Conservation (phyloP, 2,329 filamentous ascomycete species). For the Pseudogymnoascus sp. region DNA sequence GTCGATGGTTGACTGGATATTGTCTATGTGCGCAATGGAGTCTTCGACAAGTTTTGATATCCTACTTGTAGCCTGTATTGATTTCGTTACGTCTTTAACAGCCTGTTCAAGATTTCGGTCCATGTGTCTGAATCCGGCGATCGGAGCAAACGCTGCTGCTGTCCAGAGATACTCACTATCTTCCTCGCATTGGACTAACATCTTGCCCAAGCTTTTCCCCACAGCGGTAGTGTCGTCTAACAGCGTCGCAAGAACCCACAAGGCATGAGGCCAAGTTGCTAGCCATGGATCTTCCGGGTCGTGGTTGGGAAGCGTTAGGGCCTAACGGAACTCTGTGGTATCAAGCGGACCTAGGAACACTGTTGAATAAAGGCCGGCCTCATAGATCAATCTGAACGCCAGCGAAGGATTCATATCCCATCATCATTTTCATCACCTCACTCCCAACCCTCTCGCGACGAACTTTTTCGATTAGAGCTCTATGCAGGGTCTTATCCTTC, state of each 20-base stretch:
- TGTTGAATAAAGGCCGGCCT: neutral
- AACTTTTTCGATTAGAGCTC: constrained; percentile 71
- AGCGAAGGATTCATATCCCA: constrained; percentile 37
- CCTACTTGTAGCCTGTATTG: neutral
- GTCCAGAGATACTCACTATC: neutral
- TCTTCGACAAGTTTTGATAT: neutral
- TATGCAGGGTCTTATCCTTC: constrained; percentile 61
- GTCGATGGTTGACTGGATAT: neutral
- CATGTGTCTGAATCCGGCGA: neutral
- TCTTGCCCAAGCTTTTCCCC: neutral
- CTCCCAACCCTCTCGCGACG: constrained; percentile 77
- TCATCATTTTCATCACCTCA: constrained; percentile 82
- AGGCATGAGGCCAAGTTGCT: neutral
- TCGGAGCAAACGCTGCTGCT: neutral
- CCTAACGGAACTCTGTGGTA: neutral
- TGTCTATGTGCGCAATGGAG: neutral
- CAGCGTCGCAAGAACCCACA: neutral
- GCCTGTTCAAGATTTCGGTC: neutral
- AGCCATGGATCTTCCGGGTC: neutral
- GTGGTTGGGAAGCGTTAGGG: neutral
- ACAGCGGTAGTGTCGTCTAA: neutral
- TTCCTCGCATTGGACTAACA: neutral
- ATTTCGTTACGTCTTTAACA: neutral
- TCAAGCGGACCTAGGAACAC: neutral
- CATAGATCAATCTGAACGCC: neutral